Evolutionary conservation across 2,329 filamentous ascomycete species (phyloP), one percentile per base, ranked within the genome.

Genomic region (Aspergillus sp.): DNA sequence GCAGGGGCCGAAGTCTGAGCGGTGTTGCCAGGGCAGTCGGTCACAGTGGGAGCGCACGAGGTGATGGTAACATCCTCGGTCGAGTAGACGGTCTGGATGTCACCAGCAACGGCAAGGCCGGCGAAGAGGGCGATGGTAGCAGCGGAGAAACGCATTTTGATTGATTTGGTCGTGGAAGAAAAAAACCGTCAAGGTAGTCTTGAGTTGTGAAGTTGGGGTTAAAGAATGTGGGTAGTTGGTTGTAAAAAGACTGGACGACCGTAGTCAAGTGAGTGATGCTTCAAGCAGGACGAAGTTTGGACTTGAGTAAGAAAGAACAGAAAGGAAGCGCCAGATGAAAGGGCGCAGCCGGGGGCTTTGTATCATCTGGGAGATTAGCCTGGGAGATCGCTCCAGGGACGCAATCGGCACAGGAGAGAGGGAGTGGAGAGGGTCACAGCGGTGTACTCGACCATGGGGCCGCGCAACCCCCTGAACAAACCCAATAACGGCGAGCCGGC

Each of bases 31-130:
- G 75, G 74, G 74, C 87, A 89, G 84, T 88, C 70, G 73, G 83
- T 82, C 69, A 88, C 84, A 60, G 80, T 79, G 50, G 84, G 77
- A 58, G 75, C 80, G 80, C 84, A 87, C 53, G 82, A 84, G 74
- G 83, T 87, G 81, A 87, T 77, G 75, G 85, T 87, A 66, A 84
- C 77, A 70, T 81, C 78, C 70, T 85, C 79, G 64, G 82, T 85
- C 70, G 77, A 75, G 81, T 83, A 85, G 76, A 86, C 76, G 69
- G 83, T 80, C 65, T 70, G 56, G 59, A 72, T 65, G 55, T 66
- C 68, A 58, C 66, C 69, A 59, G 75, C 75, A 66, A 70, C 68
- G 56, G 70, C 73, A 62, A 77, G 69, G 68, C 73, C 72, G 61
- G 73, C 74, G 69, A 76, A 74, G 65, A 77, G 64, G 61, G 74